phyloP scores from a whole-genome alignment of 176 grass and related monocot species.

The Tuctoria greenei region DNA sequence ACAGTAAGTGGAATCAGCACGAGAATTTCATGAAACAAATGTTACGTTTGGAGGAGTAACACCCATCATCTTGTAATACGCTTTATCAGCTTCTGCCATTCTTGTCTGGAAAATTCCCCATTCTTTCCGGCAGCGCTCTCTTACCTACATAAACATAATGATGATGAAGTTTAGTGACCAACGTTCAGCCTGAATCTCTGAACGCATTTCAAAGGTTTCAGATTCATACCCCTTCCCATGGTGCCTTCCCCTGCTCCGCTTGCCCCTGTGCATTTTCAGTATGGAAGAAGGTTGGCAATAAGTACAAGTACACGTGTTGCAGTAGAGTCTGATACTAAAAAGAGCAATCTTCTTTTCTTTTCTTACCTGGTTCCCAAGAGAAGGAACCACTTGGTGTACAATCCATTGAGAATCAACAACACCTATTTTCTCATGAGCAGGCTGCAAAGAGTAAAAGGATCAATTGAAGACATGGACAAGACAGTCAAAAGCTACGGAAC shows the following conservation, averaged over 20 bases:
- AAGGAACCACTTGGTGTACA: conserved; percentile 82
- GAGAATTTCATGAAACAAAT: conserved; percentile 28
- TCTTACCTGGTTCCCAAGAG: conserved; percentile 75
- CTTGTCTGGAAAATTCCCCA: conserved; percentile 76
- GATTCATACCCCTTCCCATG: conserved; percentile 79
- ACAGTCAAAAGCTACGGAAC: neutral
- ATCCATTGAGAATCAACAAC: conserved; percentile 99
- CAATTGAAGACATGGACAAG: neutral
- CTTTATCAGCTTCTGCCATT: conserved; percentile 74
- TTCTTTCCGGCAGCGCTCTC: conserved; percentile 74
- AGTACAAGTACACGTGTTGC: neutral
- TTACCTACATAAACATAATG: conserved; percentile 46
- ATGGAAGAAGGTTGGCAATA: neutral
- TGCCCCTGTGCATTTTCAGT: conserved; percentile 51
- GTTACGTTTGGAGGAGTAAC: conserved; percentile 58
- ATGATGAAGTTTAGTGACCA: neutral
- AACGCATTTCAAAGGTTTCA: conserved; percentile 8
- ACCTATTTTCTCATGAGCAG: conserved; percentile 81
- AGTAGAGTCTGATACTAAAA: neutral
- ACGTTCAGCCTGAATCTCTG: neutral
- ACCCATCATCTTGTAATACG: conserved; percentile 56
- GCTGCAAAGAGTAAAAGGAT: conserved; percentile 45
- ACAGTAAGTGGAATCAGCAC: conserved; percentile 22
- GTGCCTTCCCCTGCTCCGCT: conserved; percentile 69
- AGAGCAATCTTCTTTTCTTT: neutral